Evolutionary conservation across 495 filamentous ascomycete species (phyloP).

Genomic region (Trichoderma erinaceum): DNA sequence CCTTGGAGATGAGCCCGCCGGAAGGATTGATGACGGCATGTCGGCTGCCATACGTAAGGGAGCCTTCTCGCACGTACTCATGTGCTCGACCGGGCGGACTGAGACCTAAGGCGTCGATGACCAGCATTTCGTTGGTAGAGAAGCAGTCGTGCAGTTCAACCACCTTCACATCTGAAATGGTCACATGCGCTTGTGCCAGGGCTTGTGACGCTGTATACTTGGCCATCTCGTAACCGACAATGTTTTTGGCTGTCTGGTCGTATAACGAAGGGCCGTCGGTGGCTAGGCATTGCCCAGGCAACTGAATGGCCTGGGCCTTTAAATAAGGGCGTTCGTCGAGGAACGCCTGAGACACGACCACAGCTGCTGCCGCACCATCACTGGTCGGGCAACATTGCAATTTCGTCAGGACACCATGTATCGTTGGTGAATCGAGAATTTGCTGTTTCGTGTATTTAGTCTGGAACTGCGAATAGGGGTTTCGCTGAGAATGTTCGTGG

Average conservation of each 20-base stretch:
- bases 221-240: conserved; percentile 85
- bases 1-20: conserved; percentile 91
- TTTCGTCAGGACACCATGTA: conserved; percentile 60
- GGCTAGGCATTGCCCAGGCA: conserved; percentile 79
- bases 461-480: conserved; percentile 96
- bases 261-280: conserved; percentile 75
- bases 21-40: conserved; percentile 89
- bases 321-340: conserved; percentile 78
- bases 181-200: conserved; percentile 65
- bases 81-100: conserved; percentile 77
- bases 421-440: conserved; percentile 67
- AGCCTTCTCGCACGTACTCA: conserved; percentile 78
- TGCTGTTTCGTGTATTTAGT: conserved; percentile 85
- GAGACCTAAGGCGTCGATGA: conserved; percentile 80
- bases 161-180: conserved; percentile 64
- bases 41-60: conserved; percentile 88
- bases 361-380: conserved; percentile 83
- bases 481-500: conserved; percentile 81
- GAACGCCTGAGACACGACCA: conserved; percentile 84
- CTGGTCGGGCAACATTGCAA: conserved; percentile 82
- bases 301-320: conserved; percentile 70
- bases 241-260: conserved; percentile 69
- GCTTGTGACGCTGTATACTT: conserved; percentile 60
- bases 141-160: conserved; percentile 98
- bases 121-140: conserved; percentile 88